Percentiles rank a stretch among this genome's conserved stretches.
Evolutionary conservation across 345 rosid genomes (phyloP).

Genomic region (Nasturtium officinale): DNA sequence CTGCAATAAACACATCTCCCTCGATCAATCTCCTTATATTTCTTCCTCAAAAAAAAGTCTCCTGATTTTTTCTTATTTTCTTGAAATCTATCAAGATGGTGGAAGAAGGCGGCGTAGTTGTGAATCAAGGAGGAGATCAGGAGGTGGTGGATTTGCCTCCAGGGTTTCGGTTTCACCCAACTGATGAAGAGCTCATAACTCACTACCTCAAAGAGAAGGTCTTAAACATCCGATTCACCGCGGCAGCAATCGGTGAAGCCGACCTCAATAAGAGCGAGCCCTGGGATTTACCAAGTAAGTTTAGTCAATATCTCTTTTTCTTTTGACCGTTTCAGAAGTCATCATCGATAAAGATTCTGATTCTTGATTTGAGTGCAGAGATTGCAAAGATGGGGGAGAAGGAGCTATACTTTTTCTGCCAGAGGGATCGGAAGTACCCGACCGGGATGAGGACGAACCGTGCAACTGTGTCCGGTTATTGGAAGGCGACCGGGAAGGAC

Average conservation of each 20-base stretch:
- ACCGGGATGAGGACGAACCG: constrained; percentile 97
- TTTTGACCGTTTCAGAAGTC: constrained; percentile 13
- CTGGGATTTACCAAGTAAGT: constrained; percentile 90
- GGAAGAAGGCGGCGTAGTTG: constrained; percentile 57
- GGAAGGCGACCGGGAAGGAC: constrained; percentile 99
- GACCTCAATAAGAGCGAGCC: constrained; percentile 95
- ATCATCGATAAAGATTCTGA: constrained; percentile 25
- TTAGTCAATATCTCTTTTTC: constrained; percentile 7
- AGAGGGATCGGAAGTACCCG: constrained; percentile 91
- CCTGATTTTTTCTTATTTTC: background rate
- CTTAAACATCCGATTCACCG: constrained; percentile 56
- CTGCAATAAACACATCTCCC: constrained; percentile 8
- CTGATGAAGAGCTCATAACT: constrained; percentile 86
- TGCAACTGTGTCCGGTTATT: constrained; percentile 87
- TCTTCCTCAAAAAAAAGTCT: background rate
- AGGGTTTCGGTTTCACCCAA: constrained; percentile 92
- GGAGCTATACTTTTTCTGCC: constrained; percentile 93
- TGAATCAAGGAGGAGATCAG: constrained; percentile 61
- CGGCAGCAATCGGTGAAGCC: constrained; percentile 76
- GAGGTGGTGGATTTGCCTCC: constrained; percentile 72
- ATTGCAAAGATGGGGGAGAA: constrained; percentile 98
- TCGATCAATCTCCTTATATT: background rate
- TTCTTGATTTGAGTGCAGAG: constrained; percentile 48
- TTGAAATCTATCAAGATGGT: constrained; percentile 33
- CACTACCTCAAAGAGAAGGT: constrained; percentile 75